Conservation (phyloP, 345 rosid species). For the Eucalyptus decipiens region DNA sequence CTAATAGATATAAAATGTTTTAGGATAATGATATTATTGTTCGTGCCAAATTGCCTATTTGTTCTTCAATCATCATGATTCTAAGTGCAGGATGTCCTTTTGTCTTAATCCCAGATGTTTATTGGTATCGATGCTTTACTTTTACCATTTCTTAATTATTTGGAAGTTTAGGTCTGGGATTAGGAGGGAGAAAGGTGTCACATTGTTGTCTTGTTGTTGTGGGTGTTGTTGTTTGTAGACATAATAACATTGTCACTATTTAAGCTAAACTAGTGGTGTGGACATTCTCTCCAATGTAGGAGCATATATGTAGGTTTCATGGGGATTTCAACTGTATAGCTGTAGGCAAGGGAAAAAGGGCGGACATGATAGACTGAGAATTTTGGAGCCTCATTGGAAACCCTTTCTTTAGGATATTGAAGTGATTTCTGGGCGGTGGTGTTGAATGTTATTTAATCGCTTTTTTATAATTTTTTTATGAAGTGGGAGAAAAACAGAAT, state of each 20-base stretch:
- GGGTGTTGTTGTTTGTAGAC: background rate
- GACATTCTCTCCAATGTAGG: background rate
- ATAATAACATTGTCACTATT: background rate
- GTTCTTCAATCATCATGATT: background rate
- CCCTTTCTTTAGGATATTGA: background rate
- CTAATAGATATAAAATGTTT: background rate
- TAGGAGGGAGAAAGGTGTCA: background rate
- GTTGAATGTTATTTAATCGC: background rate
- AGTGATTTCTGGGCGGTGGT: background rate
- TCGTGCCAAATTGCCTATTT: background rate
- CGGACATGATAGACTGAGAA: background rate
- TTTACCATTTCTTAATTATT: background rate
- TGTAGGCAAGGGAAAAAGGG: background rate
- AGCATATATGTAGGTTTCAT: background rate
- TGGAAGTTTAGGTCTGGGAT: background rate
- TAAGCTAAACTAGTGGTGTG: background rate
- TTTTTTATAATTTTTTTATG: background rate
- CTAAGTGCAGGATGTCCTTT: background rate
- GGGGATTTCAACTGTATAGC: background rate
- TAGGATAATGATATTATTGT: background rate
- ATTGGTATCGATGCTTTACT: background rate
- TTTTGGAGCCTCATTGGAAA: background rate
- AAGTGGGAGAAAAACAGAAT: background rate
- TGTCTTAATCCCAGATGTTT: background rate
- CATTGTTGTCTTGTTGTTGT: background rate